These are phyloP conservation scores for Ceratobasidium sp. DNA, from an alignment of 1,284 basidiomycete species.

Conservation along the genomic window DNA sequence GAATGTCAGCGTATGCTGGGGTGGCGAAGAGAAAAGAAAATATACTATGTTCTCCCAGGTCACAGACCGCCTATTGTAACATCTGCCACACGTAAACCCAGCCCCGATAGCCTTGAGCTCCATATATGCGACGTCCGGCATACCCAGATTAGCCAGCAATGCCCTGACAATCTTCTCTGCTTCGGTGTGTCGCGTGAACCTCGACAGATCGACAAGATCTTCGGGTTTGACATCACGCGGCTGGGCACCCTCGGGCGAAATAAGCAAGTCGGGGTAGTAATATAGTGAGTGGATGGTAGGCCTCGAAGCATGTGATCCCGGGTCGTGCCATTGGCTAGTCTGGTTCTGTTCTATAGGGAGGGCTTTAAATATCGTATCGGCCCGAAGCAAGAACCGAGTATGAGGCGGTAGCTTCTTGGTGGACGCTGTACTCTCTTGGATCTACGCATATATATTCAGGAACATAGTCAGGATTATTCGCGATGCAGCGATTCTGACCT, in stretches of 20 bases:
- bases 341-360: too few relatives aligned
- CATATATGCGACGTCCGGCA: conserved; percentile 9
- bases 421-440: conserved; percentile 4
- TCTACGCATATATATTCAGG: neutral
- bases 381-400: conserved; percentile 14
- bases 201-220: neutral
- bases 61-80: neutral
- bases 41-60: neutral
- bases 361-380: conserved; percentile 6
- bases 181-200: conserved; percentile 1
- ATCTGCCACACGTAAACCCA: neutral
- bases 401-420: neutral
- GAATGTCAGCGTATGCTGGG: neutral
- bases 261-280: too few relatives aligned
- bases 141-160: neutral
- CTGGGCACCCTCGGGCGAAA: too few relatives aligned
- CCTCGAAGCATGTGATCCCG: too few relatives aligned
- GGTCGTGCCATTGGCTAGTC: too few relatives aligned
- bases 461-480: too few relatives aligned
- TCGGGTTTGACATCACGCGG: too few relatives aligned
- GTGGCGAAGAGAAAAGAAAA: neutral
- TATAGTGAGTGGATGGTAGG: too few relatives aligned
- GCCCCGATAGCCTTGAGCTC: conserved; percentile 2
- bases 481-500: too few relatives aligned
- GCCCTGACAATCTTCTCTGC: neutral